Percentiles rank a stretch among this genome's conserved stretches.
These are phyloP conservation scores for Candida saitoana DNA, from an alignment of 805 yeast genomes.

Conservation along the genomic window DNA sequence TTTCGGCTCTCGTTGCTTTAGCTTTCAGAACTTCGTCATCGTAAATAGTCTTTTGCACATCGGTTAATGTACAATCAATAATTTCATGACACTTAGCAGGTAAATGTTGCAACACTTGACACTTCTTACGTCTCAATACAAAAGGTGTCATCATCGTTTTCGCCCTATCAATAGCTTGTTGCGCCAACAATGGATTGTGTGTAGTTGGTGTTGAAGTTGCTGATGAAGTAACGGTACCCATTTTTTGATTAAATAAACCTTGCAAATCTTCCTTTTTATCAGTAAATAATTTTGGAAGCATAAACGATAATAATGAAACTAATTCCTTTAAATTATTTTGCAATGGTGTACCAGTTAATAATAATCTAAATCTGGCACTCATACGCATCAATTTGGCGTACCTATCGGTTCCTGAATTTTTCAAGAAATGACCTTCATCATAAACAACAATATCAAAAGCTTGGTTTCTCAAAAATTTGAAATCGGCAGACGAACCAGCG, in stretches of 20 bases:
- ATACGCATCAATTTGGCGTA: constrained; percentile 82
- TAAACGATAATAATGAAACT: constrained; percentile 85
- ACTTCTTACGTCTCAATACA: constrained; percentile 86
- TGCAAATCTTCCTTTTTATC: constrained; percentile 79
- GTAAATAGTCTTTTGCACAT: constrained; percentile 57
- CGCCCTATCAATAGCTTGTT: constrained; percentile 89
- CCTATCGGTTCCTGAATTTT: constrained; percentile 84
- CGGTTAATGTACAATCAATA: constrained; percentile 60
- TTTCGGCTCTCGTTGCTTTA: constrained; percentile 35
- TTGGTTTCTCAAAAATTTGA: constrained; percentile 67
- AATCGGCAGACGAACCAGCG: constrained; percentile 79
- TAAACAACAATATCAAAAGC: constrained; percentile 85
- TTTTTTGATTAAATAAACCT: constrained; percentile 82
- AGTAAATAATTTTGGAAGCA: constrained; percentile 76
- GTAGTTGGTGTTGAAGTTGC: constrained; percentile 28
- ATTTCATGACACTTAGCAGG: constrained; percentile 71
- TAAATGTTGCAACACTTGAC: constrained; percentile 83
- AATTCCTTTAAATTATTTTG: constrained; percentile 90
- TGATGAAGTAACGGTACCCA: constrained; percentile 32
- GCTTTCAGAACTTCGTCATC: constrained; percentile 50
- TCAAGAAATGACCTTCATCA: constrained; percentile 97
- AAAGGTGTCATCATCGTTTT: constrained; percentile 98
- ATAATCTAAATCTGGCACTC: constrained; percentile 74
- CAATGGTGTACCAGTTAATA: constrained; percentile 94
- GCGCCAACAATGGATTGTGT: constrained; percentile 78